Evolutionary conservation across 2,329 filamentous ascomycete species (phyloP), one percentile per base, ranked within the genome.

Genomic region (Lachnellula willkommii): DNA sequence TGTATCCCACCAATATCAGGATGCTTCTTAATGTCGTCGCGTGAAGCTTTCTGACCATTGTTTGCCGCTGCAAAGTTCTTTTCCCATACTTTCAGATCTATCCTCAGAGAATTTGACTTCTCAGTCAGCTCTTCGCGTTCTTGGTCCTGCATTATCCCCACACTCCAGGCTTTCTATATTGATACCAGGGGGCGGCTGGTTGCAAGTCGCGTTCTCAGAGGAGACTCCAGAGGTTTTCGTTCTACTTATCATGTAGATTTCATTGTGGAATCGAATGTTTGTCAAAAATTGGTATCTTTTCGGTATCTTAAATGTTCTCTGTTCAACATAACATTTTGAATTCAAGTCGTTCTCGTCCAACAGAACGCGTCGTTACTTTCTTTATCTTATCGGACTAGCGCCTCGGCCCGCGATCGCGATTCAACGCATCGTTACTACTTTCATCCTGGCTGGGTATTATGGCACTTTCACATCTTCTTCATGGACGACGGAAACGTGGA

Each of bases 11-110:
- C 85, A 65, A 92, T 90, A 0, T 80, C 79, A 6, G 81, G 78
- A 64, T 89, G 84, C 52, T 79, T 77, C 72, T 90, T 91, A 75
- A 93, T 91, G 66, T 90, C 88, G n/a, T 84, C 80, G 55, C 87
- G 80, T 50, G 79, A 76, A 4, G 89, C 85, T 74, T 90, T 92
- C 60, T 77, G 79, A 50, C 88, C 88, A 35, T 73, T 75, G 66
- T 92, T 79, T 15, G 75, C 70, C 24, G 74, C 74, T 5, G 81
- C 79, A 75, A 89, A 93, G 6, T 80, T 74, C 60, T 76, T 82
- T 69, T 94, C 89, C 84, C 88, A 94, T 61, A 72, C 71, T 72
- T 93, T 93, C 48, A 93, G 74, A 60, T 89, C 83, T 39, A 76
- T 73, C n/a, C 87, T 81, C n/a, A 91, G 74, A 50, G 76, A 67